Evolutionary conservation across 1,284 basidiomycete genomes (phyloP).

Genomic region (Boletus hoseneyae): DNA sequence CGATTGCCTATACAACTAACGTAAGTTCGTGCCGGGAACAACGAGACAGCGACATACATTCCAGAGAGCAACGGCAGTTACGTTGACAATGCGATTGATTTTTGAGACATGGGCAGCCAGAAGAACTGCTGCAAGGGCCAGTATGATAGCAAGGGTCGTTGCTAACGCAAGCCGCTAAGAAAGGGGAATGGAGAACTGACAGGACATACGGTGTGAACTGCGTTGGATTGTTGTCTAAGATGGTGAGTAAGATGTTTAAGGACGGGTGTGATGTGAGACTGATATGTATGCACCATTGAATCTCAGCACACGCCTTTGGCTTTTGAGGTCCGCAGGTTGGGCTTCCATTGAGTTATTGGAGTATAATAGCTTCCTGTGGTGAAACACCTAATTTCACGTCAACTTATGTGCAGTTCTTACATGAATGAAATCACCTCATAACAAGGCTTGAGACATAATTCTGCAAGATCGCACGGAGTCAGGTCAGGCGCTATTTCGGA

Average conservation of each 20-base stretch:
- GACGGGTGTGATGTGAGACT: not conserved
- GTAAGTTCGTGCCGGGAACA: not conserved
- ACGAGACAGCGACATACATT: constrained; percentile 32
- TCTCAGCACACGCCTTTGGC: constrained; percentile 7
- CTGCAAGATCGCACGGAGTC: constrained; percentile 38
- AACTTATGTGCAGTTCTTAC: not conserved
- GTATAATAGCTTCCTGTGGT: constrained; percentile 23
- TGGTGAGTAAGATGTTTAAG: not conserved
- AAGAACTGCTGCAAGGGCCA: constrained; percentile 36
- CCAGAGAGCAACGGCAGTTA: constrained; percentile 36
- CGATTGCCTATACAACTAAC: constrained; percentile 30
- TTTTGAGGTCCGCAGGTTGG: constrained; percentile 3
- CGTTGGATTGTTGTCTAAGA: constrained; percentile 30
- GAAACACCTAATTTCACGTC: constrained; percentile 27
- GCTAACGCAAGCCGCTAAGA: constrained; percentile 21
- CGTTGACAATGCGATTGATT: constrained; percentile 38
- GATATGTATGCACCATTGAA: constrained; percentile 24
- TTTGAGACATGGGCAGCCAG: constrained; percentile 35
- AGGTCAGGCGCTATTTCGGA: constrained; percentile 35
- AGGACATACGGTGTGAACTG: constrained; percentile 38
- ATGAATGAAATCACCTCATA: constrained; percentile 32
- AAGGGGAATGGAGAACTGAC: not conserved
- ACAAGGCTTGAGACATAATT: constrained; percentile 39
- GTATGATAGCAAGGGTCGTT: constrained; percentile 38
- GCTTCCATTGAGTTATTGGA: constrained; percentile 1